Conservation (phyloP, 176 grass and related monocot species). For the Oryza meyeriana region DNA sequence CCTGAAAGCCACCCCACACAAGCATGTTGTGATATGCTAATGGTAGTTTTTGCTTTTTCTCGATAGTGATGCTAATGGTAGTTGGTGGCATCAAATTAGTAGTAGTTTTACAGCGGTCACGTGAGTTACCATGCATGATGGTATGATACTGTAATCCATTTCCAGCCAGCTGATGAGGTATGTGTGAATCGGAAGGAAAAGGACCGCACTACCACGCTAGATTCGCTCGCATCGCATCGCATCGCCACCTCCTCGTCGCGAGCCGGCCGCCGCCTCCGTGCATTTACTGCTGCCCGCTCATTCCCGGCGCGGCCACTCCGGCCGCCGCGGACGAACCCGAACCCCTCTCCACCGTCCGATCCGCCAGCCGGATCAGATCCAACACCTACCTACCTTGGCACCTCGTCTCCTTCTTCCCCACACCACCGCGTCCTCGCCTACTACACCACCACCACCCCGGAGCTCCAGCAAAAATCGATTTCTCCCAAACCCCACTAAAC, state of each 20-base stretch:
- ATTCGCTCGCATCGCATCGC: background rate
- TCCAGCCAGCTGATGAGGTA: background rate
- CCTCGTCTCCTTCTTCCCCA: background rate
- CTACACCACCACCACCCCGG: conserved; percentile 8
- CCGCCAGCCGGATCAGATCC: conserved; percentile 16
- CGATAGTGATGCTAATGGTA: background rate
- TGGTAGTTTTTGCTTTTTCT: background rate
- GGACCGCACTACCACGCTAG: background rate
- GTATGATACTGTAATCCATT: background rate
- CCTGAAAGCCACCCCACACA: too few relatives aligned
- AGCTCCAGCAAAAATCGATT: background rate
- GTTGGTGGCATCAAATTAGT: background rate
- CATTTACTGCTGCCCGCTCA: background rate
- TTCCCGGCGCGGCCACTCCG: background rate
- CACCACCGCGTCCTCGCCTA: background rate
- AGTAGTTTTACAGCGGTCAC: background rate
- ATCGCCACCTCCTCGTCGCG: too few relatives aligned
- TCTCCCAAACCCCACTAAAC: background rate
- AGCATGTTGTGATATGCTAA: too few relatives aligned
- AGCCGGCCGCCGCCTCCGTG: too few relatives aligned
- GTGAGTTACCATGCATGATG: conserved; percentile 5
- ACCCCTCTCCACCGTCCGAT: conserved; percentile 9
- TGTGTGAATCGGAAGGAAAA: background rate
- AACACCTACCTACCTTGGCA: background rate
- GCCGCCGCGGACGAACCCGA: too few relatives aligned